phyloP scores from a whole-genome alignment of 73 alveolate genomes.

The Paramecium biaurelia region DNA sequence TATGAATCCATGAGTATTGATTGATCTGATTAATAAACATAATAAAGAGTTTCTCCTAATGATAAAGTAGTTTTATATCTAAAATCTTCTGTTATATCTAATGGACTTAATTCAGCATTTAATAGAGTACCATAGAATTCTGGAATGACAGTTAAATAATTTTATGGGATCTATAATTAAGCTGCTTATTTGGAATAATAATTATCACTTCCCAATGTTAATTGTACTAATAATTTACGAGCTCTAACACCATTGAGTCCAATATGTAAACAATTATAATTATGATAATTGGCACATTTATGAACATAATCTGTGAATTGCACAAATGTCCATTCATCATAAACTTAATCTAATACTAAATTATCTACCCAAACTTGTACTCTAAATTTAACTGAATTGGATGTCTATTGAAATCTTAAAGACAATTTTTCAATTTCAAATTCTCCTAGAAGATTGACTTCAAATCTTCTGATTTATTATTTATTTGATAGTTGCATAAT shows the following conservation, averaged over 20 bases:
- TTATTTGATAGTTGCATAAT: not conserved
- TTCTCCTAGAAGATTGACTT: slow-evolving; percentile 19
- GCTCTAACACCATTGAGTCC: not conserved
- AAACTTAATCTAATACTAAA: not conserved
- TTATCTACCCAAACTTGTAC: slow-evolving; percentile 30
- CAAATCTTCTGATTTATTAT: not conserved
- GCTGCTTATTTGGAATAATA: not conserved
- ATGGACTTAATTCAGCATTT: not conserved
- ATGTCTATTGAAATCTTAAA: not conserved
- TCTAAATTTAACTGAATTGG: not conserved
- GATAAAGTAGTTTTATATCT: not conserved
- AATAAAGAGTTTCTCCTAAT: slow-evolving; percentile 25
- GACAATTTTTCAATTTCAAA: not conserved
- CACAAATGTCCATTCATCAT: slow-evolving; percentile 19
- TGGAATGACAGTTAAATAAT: not conserved
- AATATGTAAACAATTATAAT: slow-evolving; percentile 30
- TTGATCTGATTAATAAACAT: not conserved
- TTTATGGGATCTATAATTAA: not conserved
- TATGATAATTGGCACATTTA: not conserved
- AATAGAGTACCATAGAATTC: slow-evolving; percentile 20
- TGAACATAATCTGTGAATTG: slow-evolving; percentile 27
- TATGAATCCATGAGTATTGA: slow-evolving; percentile 11
- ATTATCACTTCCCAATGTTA: not conserved
- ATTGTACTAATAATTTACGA: not conserved
- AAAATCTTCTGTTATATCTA: not conserved